A percentile compares a stretch with the other conserved stretches of the same genome.
Conservation (phyloP, 441 rosid species). For the Gossypium laxum region DNA sequence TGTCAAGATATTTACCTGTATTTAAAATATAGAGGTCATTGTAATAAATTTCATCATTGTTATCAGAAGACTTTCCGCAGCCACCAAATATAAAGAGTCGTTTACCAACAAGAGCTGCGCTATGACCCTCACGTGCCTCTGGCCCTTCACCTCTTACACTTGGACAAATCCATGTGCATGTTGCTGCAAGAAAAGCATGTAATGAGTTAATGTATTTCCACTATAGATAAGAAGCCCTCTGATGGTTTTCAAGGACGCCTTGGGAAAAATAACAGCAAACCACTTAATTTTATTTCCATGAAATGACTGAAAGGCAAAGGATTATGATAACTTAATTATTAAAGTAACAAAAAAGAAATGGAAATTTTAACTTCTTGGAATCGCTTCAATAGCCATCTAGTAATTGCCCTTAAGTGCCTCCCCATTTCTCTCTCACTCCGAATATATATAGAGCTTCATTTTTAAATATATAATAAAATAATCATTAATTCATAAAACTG, state of each 20-base stretch:
- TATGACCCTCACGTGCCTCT: slow-evolving; percentile 84
- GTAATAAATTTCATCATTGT: slow-evolving; percentile 62
- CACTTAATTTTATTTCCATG: not conserved
- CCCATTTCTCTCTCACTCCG: not conserved
- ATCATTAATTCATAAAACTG: not conserved
- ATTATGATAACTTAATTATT: not conserved
- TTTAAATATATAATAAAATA: not conserved
- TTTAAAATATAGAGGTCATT: slow-evolving; percentile 77
- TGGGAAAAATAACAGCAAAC: slow-evolving; percentile 1
- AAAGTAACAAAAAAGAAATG: not conserved
- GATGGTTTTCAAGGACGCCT: not conserved
- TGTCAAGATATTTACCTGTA: slow-evolving; percentile 42
- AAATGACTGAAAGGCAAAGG: not conserved
- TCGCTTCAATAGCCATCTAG: not conserved
- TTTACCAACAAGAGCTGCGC: slow-evolving; percentile 85
- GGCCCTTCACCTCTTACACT: slow-evolving; percentile 86
- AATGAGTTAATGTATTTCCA: not conserved
- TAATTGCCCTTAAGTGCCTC: not conserved
- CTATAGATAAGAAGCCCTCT: not conserved
- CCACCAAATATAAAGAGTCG: slow-evolving; percentile 85
- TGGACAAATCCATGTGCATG: slow-evolving; percentile 77
- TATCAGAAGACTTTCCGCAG: slow-evolving; percentile 62
- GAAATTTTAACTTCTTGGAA: not conserved
- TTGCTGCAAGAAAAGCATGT: slow-evolving; percentile 35
- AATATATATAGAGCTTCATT: not conserved